Percentiles rank a stretch among this genome's conserved stretches.
phyloP scores from a whole-genome alignment of 768 basidiomycete species.

The Suillus fuscotomentosus region DNA sequence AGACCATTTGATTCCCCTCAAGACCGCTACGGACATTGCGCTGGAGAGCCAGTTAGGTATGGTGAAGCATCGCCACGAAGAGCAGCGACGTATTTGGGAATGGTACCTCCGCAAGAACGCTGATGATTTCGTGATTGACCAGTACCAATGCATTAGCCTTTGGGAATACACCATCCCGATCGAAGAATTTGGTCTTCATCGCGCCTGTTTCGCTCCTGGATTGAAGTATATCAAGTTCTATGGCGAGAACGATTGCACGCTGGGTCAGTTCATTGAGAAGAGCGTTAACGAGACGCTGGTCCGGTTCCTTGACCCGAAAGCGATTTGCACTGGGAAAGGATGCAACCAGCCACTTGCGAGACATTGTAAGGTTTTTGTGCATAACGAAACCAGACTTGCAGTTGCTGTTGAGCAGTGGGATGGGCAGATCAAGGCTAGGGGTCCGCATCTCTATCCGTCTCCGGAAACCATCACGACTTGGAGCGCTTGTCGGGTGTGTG shows the following conservation, averaged over 20 bases:
- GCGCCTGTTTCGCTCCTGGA: conserved; percentile 75
- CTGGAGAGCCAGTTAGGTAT: conserved; percentile 70
- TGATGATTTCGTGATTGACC: conserved; percentile 87
- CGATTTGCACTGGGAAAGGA: conserved; percentile 78
- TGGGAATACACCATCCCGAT: conserved; percentile 80
- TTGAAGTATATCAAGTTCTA: conserved; percentile 84
- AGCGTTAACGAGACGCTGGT: conserved; percentile 65
- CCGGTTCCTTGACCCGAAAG: conserved; percentile 70
- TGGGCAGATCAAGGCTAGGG: conserved; percentile 57
- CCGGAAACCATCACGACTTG: conserved; percentile 87
- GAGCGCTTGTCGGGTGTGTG: conserved; percentile 82
- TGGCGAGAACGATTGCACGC: conserved; percentile 86
- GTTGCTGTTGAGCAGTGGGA: conserved; percentile 91
- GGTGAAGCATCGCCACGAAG: conserved; percentile 79
- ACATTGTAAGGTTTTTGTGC: conserved; percentile 90
- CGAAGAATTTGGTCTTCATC: conserved; percentile 61
- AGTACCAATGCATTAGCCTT: conserved; percentile 86
- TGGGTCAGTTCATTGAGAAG: conserved; percentile 91
- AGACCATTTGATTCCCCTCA: conserved; percentile 46
- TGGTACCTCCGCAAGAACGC: conserved; percentile 89
- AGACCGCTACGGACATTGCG: conserved; percentile 66
- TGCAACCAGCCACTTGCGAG: conserved; percentile 79
- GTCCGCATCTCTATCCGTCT: conserved; percentile 52
- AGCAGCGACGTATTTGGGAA: conserved; percentile 89
- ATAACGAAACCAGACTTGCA: conserved; percentile 79